phyloP scores from a whole-genome alignment of 345 rosid species.

The Rhodamnia rubescens region DNA sequence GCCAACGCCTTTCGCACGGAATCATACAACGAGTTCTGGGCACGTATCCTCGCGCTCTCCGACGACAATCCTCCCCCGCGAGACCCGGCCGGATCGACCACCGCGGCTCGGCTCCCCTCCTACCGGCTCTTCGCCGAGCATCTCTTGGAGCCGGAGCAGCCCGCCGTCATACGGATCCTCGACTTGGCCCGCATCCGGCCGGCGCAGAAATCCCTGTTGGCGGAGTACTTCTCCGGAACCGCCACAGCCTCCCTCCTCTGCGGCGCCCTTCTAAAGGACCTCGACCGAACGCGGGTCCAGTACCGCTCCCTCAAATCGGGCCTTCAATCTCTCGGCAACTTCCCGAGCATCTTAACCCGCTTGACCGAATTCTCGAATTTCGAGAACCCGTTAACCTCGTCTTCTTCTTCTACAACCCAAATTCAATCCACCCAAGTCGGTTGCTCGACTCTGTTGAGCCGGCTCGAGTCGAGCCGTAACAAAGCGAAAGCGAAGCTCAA shows the following conservation, averaged over 20 bases:
- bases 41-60: slow-evolving; percentile 28
- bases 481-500: slow-evolving; percentile 34
- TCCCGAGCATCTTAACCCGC: background rate
- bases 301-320: slow-evolving; percentile 16
- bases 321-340: background rate
- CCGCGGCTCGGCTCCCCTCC: slow-evolving; percentile 64
- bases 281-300: slow-evolving; percentile 32
- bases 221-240: slow-evolving; percentile 46
- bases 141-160: slow-evolving; percentile 61
- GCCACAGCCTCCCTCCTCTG: slow-evolving; percentile 51
- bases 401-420: slow-evolving; percentile 16
- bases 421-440: slow-evolving; percentile 21
- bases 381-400: slow-evolving; percentile 16
- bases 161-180: slow-evolving; percentile 26
- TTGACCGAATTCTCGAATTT: slow-evolving; percentile 18
- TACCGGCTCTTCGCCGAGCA: slow-evolving; percentile 63
- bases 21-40: slow-evolving; percentile 72
- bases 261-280: slow-evolving; percentile 34
- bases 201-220: slow-evolving; percentile 19
- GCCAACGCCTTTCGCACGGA: slow-evolving; percentile 80
- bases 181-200: slow-evolving; percentile 7
- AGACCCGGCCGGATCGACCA: slow-evolving; percentile 23
- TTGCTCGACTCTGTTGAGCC: slow-evolving; percentile 32
- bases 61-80: slow-evolving; percentile 5
- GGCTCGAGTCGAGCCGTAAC: slow-evolving; percentile 43